Conservation (phyloP, 306 rosid genomes). For the Datisca glomerata region DNA sequence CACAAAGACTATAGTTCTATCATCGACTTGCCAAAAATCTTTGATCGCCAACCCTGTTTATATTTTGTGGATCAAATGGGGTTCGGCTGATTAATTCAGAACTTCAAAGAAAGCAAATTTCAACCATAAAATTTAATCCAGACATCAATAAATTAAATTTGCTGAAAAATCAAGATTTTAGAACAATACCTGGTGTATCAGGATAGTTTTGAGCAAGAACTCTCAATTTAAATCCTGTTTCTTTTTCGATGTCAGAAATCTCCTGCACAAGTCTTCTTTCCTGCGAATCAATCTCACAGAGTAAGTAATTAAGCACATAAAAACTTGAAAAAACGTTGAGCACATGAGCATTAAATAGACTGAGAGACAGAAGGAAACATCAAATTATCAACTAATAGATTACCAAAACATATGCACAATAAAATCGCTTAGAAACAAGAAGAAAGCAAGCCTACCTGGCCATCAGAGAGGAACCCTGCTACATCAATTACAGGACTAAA, state of each 20-base stretch:
- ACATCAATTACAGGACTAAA: constrained; percentile 81
- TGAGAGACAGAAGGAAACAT: background rate
- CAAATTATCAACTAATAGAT: background rate
- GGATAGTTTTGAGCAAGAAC: constrained; percentile 96
- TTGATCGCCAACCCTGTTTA: constrained; percentile 77
- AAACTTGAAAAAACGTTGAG: too few species aligned
- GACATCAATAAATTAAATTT: constrained; percentile 1
- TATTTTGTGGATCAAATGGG: background rate
- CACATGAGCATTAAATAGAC: background rate
- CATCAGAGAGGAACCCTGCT: constrained; percentile 95
- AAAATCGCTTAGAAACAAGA: background rate
- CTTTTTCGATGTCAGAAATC: constrained; percentile 57
- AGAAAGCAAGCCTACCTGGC: constrained; percentile 45
- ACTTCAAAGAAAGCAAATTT: background rate
- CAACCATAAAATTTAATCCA: background rate
- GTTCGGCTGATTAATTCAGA: background rate
- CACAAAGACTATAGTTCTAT: constrained; percentile 88
- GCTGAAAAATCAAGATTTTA: background rate
- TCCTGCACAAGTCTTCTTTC: constrained; percentile 67
- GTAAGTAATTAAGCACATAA: too few species aligned
- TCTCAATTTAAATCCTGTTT: constrained; percentile 79
- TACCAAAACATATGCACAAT: background rate
- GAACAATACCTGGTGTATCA: constrained; percentile 60
- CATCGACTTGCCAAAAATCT: constrained; percentile 97
- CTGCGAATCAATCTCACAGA: constrained; percentile 23